A percentile compares a stretch with the other conserved stretches of the same genome.
Evolutionary conservation across 2,329 filamentous ascomycete genomes (phyloP).

Genomic region (Cyphellophora attinorum): DNA sequence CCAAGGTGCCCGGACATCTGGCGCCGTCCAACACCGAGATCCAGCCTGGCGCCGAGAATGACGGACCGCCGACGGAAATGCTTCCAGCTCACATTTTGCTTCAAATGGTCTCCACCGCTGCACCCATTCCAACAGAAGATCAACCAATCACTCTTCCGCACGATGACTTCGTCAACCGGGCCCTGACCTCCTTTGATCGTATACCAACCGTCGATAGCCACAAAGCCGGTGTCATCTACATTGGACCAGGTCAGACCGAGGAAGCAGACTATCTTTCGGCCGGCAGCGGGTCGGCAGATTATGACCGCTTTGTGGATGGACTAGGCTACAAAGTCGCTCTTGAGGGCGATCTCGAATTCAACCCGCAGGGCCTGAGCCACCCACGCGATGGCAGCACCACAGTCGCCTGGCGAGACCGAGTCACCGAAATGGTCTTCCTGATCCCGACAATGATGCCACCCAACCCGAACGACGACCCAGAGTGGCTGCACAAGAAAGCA

Average conservation of each 20-base stretch:
- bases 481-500: slow-evolving; percentile 75
- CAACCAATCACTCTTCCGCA: slow-evolving; percentile 69
- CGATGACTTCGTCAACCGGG: slow-evolving; percentile 60
- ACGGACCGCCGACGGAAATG: slow-evolving; percentile 22
- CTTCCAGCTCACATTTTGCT: slow-evolving; percentile 38
- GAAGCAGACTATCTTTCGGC: slow-evolving; percentile 84
- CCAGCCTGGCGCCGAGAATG: slow-evolving; percentile 24
- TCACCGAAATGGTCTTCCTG: slow-evolving; percentile 92
- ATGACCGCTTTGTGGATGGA: slow-evolving; percentile 71
- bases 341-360: slow-evolving; percentile 68
- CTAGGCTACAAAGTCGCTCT: slow-evolving; percentile 75
- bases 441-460: slow-evolving; percentile 97
- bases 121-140: slow-evolving; percentile 37
- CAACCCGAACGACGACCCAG: slow-evolving; percentile 63
- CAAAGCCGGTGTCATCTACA: slow-evolving; percentile 90
- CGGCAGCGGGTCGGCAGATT: slow-evolving; percentile 75
- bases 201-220: slow-evolving; percentile 88
- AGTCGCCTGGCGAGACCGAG: slow-evolving; percentile 88
- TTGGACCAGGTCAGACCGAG: slow-evolving; percentile 73
- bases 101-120: slow-evolving; percentile 33
- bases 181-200: slow-evolving; percentile 73
- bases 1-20: slow-evolving; percentile 35
- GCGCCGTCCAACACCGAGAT: slow-evolving; percentile 29
- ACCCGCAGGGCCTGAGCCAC: slow-evolving; percentile 82
- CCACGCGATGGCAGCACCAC: slow-evolving; percentile 79